Evolutionary conservation across 352 stramenopile genomes (phyloP), one percentile per base, ranked within the genome.

Genomic region (Pythium monospermum): DNA sequence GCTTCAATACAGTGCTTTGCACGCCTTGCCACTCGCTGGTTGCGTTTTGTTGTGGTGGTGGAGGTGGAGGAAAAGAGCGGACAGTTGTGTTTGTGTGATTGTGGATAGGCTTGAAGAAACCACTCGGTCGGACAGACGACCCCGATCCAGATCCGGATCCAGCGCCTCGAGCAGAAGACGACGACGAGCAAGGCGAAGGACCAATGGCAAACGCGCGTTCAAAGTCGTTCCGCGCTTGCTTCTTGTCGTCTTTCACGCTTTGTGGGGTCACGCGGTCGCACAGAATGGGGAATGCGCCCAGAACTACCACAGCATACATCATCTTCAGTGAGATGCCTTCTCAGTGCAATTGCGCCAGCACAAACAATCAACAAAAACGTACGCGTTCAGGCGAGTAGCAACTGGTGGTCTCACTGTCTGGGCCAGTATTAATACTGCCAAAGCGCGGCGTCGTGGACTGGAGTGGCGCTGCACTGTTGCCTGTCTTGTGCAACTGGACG

Each of bases 401-500:
- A 0, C 68, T 43, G 5, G 27, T 56, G 13, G 38, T 49, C 15
- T 15, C 26, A 25, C 30, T 62, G 6, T 39, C 18, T 10, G 26
- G 33, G 15, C 30, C 47, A 22, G 49, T 31, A 16, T 32, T 23
- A 6, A 33, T 18, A 6, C 25, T 32, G 1, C 13, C 23, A 44
- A 87, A 84, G 15, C 75, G 68, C 22, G 71, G 67, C 3, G 68
- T 72, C 19, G 59, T 49, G n/a, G 75, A 87, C 30, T 81, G 66
- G 15, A 86, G 53, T 7, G 50, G 50, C 4, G 53, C 50, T 0
- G 68, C 70, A 4, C 47, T 35, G 47, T 81, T 86, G 4, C 72
- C 72, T 44, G 68, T 69, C 30, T 52, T 58, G 18, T 48, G 47
- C 22, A 74, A 22, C 19, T 64, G 66, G 2, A 28, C 13, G 8